phyloP scores from a whole-genome alignment of 169 alveolate genomes.

The Plasmodium reichenowi region DNA sequence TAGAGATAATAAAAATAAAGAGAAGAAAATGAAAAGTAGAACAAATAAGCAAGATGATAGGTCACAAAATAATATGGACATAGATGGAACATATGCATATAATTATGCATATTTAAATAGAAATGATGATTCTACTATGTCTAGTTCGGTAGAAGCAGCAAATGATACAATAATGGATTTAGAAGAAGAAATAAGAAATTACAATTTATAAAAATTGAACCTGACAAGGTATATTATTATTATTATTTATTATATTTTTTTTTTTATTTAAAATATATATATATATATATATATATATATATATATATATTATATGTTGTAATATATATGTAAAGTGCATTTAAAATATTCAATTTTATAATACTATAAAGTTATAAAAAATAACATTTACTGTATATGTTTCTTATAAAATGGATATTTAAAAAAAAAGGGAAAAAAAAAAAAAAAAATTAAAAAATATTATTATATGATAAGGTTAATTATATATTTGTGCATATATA shows the following conservation, averaged over 20 bases:
- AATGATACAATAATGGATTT: conserved; percentile 68
- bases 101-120: conserved; percentile 59
- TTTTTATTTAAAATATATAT: too few species aligned
- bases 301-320: not conserved
- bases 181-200: conserved; percentile 63
- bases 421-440: not conserved
- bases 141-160: conserved; percentile 41
- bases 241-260: not conserved
- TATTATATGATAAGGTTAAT: not conserved
- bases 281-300: not conserved
- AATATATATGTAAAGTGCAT: not conserved
- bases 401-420: not conserved
- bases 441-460: not conserved
- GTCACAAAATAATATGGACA: not conserved
- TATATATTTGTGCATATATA: not conserved
- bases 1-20: not conserved
- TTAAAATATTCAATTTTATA: too few species aligned
- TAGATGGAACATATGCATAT: conserved; percentile 71
- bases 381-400: too few species aligned
- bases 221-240: not conserved
- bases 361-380: too few species aligned
- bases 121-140: conserved; percentile 31
- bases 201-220: not conserved
- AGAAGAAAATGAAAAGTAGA: not conserved
- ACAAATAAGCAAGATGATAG: not conserved